Evolutionary conservation across 495 filamentous ascomycete species (phyloP).

Genomic region (Trichoderma reesei): DNA sequence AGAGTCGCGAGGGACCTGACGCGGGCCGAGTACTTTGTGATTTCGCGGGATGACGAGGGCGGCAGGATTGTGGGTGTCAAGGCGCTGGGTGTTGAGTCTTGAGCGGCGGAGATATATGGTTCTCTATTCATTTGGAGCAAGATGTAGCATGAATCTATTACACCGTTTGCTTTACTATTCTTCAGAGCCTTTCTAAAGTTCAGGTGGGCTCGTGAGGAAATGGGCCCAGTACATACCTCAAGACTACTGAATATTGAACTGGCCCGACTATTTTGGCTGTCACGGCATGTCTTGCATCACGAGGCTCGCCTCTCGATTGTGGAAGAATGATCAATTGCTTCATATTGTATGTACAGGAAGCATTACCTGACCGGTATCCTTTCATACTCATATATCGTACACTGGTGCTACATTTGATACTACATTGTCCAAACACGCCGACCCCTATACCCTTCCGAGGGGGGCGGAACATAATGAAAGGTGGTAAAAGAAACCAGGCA

Average conservation of each 20-base stretch:
- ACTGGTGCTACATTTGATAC: background rate
- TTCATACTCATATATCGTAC: background rate
- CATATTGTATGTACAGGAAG: background rate
- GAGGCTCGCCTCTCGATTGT: too few species aligned
- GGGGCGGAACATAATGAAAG: too few species aligned
- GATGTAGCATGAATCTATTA: too few species aligned
- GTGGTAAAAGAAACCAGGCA: too few species aligned
- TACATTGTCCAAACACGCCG: conserved; percentile 1
- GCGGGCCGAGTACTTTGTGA: conserved; percentile 66
- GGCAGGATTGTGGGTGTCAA: conserved; percentile 62
- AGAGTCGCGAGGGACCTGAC: conserved; percentile 49
- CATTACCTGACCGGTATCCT: background rate
- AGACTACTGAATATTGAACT: too few species aligned
- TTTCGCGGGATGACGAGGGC: conserved; percentile 42
- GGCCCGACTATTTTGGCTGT: too few species aligned
- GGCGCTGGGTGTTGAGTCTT: conserved; percentile 57
- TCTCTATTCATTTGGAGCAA: too few species aligned
- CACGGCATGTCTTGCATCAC: too few species aligned
- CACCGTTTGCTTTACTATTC: too few species aligned
- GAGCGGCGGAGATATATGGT: background rate
- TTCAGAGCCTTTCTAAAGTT: too few species aligned
- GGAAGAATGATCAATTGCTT: background rate
- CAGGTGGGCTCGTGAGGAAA: too few species aligned
- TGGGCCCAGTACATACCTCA: too few species aligned
- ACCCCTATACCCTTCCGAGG: background rate